Percentiles rank a stretch among this genome's conserved stretches.
Conservation (phyloP, 1,284 basidiomycete genomes). For the Sphaerobolus stellatus region DNA sequence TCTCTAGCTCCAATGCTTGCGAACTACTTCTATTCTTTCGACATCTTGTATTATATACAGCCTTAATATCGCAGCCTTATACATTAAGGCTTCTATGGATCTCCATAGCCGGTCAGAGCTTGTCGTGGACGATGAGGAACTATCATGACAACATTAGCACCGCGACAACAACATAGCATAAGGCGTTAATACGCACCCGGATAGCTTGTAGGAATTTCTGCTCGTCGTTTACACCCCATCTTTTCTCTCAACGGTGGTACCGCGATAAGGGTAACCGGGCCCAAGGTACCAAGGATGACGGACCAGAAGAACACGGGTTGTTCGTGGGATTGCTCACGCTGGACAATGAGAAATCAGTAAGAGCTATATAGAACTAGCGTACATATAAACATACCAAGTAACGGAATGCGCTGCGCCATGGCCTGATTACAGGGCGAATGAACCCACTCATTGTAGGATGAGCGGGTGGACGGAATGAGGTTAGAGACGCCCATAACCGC, state of each 20-base stretch:
- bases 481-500: too few relatives aligned
- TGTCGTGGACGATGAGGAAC: slow-evolving; percentile 12
- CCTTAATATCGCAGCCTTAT: neutral
- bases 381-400: slow-evolving; percentile 2
- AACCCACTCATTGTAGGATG: too few relatives aligned
- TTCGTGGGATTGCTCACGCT: slow-evolving; percentile 9
- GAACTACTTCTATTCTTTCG: neutral
- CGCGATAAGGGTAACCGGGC: slow-evolving; percentile 7
- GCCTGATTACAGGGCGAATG: neutral
- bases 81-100: slow-evolving; percentile 2
- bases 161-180: neutral
- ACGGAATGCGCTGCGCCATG: slow-evolving; percentile 7
- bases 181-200: slow-evolving; percentile 1
- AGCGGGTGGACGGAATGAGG: too few relatives aligned
- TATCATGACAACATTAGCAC: neutral
- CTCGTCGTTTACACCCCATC: slow-evolving; percentile 5
- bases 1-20: neutral
- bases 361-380: neutral
- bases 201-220: slow-evolving; percentile 2
- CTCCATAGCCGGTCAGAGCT: slow-evolving; percentile 10
- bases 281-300: slow-evolving; percentile 6
- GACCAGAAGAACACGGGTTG: slow-evolving; percentile 13
- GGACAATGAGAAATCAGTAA: neutral
- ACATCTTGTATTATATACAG: neutral
- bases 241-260: slow-evolving; percentile 9